Percentiles rank a stretch among this genome's conserved stretches.
These are phyloP conservation scores for Crithidia expoeki DNA, from an alignment of 208 protist species.

Conservation along the genomic window DNA sequence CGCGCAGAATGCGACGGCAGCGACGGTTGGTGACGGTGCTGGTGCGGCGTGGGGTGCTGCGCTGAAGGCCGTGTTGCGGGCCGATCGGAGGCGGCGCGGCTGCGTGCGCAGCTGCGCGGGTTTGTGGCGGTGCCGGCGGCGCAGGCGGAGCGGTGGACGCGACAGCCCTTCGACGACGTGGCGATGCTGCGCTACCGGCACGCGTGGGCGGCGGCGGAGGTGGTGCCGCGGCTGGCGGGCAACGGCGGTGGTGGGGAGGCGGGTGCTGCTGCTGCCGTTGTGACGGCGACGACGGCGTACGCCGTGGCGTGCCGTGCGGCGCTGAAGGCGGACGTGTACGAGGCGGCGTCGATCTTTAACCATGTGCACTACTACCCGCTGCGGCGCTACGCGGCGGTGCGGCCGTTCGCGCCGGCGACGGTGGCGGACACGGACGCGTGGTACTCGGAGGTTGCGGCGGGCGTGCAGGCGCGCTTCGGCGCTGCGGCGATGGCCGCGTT, in stretches of 20 bases:
- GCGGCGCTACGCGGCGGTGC: constrained; percentile 44
- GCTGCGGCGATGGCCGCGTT: neutral
- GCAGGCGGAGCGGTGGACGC: constrained; percentile 18
- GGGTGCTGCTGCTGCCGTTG: too few species aligned
- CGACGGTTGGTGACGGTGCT: too few species aligned
- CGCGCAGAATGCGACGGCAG: too few species aligned
- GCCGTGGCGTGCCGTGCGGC: constrained; percentile 19
- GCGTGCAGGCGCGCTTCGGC: constrained; percentile 31
- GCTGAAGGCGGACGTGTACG: constrained; percentile 30
- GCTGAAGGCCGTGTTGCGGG: too few species aligned
- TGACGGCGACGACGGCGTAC: constrained; percentile 2
- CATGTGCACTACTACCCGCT: constrained; percentile 61
- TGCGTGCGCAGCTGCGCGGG: too few species aligned
- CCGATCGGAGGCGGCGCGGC: too few species aligned
- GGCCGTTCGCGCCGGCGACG: constrained; percentile 39
- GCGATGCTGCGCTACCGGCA: constrained; percentile 47
- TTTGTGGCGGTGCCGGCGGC: too few species aligned
- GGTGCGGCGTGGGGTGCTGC: too few species aligned
- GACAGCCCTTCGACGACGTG: constrained; percentile 48
- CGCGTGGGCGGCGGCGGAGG: constrained; percentile 26
- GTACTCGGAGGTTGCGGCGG: constrained; percentile 48
- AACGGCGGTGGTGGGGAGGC: neutral
- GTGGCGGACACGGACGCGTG: constrained; percentile 41
- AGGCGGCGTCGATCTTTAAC: constrained; percentile 46
- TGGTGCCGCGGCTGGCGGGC: constrained; percentile 23